These are phyloP conservation scores for Zostera marina DNA, from an alignment of 116 monocot genomes.

Conservation along the genomic window DNA sequence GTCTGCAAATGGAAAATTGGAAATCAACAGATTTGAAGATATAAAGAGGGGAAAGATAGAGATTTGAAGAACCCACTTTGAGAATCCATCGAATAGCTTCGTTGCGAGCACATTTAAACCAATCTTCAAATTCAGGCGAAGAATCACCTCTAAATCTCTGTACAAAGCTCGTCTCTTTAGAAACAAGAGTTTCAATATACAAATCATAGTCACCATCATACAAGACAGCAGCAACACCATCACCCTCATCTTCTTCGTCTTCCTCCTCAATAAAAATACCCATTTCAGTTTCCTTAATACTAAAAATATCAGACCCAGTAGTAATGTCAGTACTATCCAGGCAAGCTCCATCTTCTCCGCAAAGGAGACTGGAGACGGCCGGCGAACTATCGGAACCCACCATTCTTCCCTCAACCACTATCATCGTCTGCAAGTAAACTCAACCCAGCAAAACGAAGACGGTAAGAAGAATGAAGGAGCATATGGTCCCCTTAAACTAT, in stretches of 20 bases:
- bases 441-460: not conserved
- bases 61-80: conserved; percentile 19
- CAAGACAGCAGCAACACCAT: too few species aligned
- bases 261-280: not conserved
- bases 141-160: conserved; percentile 1
- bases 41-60: not conserved
- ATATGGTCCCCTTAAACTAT: not conserved
- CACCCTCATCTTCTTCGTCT: too few species aligned
- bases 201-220: conserved; percentile 16
- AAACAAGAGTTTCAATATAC: conserved; percentile 38
- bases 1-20: conserved; percentile 24
- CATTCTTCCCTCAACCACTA: not conserved
- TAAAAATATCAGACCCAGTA: not conserved
- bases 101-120: conserved; percentile 27
- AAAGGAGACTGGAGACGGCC: conserved; percentile 1
- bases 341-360: conserved; percentile 1
- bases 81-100: conserved; percentile 65
- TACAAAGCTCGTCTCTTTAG: conserved; percentile 28
- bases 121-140: conserved; percentile 3
- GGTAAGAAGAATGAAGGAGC: not conserved
- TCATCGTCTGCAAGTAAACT: not conserved
- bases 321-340: not conserved
- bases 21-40: not conserved
- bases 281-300: not conserved
- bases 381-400: not conserved